These are phyloP conservation scores for Penicillium brevicompactum DNA, from an alignment of 2,329 filamentous ascomycete species.

Conservation along the genomic window DNA sequence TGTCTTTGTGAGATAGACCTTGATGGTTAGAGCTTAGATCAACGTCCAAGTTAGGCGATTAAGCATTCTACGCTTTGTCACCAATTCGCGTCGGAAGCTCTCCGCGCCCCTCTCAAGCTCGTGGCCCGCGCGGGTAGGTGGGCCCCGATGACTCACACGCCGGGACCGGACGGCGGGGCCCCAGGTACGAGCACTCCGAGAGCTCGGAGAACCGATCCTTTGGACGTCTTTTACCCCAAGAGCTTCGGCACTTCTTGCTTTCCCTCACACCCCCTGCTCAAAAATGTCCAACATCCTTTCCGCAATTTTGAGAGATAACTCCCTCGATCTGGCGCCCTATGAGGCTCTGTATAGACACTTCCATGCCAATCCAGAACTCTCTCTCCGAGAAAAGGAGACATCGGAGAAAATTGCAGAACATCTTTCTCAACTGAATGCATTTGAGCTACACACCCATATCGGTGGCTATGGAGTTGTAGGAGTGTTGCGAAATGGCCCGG, in stretches of 20 bases:
- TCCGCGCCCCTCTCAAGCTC: too few species aligned
- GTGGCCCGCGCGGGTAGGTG: too few species aligned
- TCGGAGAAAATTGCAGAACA: slow-evolving; percentile 50
- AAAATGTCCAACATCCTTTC: slow-evolving; percentile 32
- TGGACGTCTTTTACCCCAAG: too few species aligned
- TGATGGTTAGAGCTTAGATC: too few species aligned
- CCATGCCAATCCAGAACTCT: slow-evolving; percentile 62
- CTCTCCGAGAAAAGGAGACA: slow-evolving; percentile 57
- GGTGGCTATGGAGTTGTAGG: slow-evolving; percentile 50
- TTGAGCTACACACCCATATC: slow-evolving; percentile 47
- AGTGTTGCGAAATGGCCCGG: slow-evolving; percentile 46
- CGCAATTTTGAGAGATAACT: slow-evolving; percentile 15
- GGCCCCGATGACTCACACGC: too few species aligned
- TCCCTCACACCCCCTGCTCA: neutral
- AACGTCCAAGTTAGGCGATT: too few species aligned
- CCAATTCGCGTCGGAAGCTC: too few species aligned
- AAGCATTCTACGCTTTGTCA: too few species aligned
- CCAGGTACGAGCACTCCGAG: too few species aligned
- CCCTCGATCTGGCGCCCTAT: slow-evolving; percentile 46
- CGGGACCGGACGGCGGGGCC: too few species aligned
- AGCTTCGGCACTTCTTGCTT: neutral
- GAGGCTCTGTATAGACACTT: slow-evolving; percentile 61
- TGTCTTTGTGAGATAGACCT: too few species aligned
- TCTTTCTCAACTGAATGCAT: slow-evolving; percentile 37
- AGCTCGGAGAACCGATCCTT: too few species aligned